These are phyloP conservation scores for Paracorniculantispora psalliotae DNA, from an alignment of 2,329 filamentous ascomycete genomes.

Conservation along the genomic window DNA sequence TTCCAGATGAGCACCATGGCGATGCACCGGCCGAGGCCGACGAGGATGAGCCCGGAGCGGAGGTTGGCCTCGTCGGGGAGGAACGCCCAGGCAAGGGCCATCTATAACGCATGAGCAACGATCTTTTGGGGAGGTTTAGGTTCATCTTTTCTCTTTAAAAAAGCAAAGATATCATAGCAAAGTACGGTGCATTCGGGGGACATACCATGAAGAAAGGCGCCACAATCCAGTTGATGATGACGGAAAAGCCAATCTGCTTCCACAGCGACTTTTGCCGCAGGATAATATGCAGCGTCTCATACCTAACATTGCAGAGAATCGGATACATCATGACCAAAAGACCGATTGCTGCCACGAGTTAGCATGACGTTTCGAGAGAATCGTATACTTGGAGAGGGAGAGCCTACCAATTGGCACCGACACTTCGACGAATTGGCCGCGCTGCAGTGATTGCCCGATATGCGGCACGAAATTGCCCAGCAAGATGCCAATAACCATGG, in stretches of 20 bases:
- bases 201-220: constrained; percentile 68
- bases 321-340: constrained; percentile 82
- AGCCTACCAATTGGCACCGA: constrained; percentile 53
- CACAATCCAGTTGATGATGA: constrained; percentile 70
- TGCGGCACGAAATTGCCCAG: constrained; percentile 62
- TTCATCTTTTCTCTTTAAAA: too few species aligned
- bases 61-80: constrained; percentile 47
- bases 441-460: constrained; percentile 54
- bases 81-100: constrained; percentile 56
- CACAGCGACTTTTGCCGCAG: constrained; percentile 56
- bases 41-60: constrained; percentile 31
- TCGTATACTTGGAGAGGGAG: too few species aligned
- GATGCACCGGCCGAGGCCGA: constrained; percentile 25
- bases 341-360: constrained; percentile 51
- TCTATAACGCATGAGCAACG: constrained; percentile 27
- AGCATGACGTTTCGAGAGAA: not conserved
- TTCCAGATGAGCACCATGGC: constrained; percentile 71
- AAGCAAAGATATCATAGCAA: too few species aligned
- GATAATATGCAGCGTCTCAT: constrained; percentile 62
- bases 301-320: constrained; percentile 72
- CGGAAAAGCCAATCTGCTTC: constrained; percentile 65
- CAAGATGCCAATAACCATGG: constrained; percentile 65
- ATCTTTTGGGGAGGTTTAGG: too few species aligned
- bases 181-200: too few species aligned
- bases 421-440: constrained; percentile 59